Percentiles rank a stretch among this genome's conserved stretches.
phyloP scores from a whole-genome alignment of 768 basidiomycete species.

The Termitomyces sp. region DNA sequence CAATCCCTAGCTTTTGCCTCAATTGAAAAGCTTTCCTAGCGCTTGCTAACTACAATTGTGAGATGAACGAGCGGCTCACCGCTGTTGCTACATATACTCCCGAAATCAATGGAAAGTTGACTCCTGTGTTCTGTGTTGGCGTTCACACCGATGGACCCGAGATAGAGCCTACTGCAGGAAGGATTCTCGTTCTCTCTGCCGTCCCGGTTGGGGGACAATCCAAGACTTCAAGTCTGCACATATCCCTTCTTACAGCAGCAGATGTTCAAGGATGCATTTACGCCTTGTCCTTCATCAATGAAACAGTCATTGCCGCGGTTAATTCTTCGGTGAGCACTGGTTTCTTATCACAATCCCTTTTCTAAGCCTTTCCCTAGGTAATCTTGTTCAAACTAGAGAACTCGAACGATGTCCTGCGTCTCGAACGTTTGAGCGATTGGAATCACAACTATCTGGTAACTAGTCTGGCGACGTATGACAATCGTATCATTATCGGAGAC shows the following conservation, averaged over 20 bases:
- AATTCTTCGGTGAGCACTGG: conserved; percentile 62
- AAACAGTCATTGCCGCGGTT: conserved; percentile 60
- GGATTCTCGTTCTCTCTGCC: conserved; percentile 52
- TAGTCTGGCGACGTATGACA: conserved; percentile 50
- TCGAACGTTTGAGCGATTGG: conserved; percentile 54
- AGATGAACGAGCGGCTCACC: conserved; percentile 58
- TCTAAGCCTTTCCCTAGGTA: conserved; percentile 31
- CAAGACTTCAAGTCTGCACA: conserved; percentile 23
- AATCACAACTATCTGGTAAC: conserved; percentile 81
- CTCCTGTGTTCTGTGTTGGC: conserved; percentile 46
- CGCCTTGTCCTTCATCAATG: conserved; percentile 45
- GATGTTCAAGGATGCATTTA: conserved; percentile 67
- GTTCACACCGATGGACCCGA: conserved; percentile 40
- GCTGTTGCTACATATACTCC: conserved; percentile 38
- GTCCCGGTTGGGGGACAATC: conserved; percentile 20
- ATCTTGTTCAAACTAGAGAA: conserved; percentile 28
- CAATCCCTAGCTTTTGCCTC: not conserved
- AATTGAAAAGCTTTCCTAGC: conserved; percentile 22
- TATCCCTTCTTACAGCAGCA: conserved; percentile 36
- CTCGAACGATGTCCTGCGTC: conserved; percentile 16
- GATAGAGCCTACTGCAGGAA: conserved; percentile 49
- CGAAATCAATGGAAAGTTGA: conserved; percentile 22
- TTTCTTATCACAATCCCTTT: not conserved
- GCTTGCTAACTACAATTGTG: conserved; percentile 43
- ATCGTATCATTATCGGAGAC: conserved; percentile 69